Evolutionary conservation across 495 filamentous ascomycete genomes (phyloP), one percentile per base, ranked within the genome.

Genomic region (Aspergillus funiculosus): DNA sequence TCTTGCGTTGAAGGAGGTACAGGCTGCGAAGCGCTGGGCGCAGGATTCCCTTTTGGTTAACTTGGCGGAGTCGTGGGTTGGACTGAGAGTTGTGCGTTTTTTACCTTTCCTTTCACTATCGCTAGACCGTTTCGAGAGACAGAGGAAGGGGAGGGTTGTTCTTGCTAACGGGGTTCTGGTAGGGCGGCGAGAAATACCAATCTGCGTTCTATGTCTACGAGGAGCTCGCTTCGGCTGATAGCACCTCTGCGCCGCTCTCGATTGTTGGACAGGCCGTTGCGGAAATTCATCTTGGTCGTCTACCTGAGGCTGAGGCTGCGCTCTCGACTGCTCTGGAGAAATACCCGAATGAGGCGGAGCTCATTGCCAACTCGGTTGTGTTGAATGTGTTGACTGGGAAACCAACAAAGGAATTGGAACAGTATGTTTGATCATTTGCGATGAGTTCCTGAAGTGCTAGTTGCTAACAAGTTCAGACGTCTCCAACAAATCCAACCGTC

Each of bases 141-240:
- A n/a, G n/a, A n/a, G n/a, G n/a, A n/a, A n/a, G n/a, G n/a, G n/a
- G n/a, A n/a, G n/a, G n/a, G n/a, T n/a, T n/a, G n/a, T n/a, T n/a
- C n/a, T n/a, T n/a, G n/a, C n/a, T n/a, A 15, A 32, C 1, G 2
- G 29, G 10, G 10, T 15, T 17, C 18, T 4, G 38, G 15, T 39
- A 94, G 87, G 92, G 92, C 58, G 89, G 89, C 50, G 91, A 96
- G 51, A 89, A 86, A 64, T 98, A 97, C 72, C 92, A 97, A 64
- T 85, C 88, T 53, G 85, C 91, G 26, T 98, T 92, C 71, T 98
- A 98, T 76, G 90, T 98, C 54, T 98, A 88, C 60, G 91, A 96
- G 68, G 92, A 98, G 65, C 80, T 98, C 28, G 92, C 92, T 15
- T 85, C 94, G 63, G 81, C 85, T 17, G 84, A 87, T 13, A 78